phyloP scores from a whole-genome alignment of 805 yeast species.

The Wickerhamiella sorbophila region DNA sequence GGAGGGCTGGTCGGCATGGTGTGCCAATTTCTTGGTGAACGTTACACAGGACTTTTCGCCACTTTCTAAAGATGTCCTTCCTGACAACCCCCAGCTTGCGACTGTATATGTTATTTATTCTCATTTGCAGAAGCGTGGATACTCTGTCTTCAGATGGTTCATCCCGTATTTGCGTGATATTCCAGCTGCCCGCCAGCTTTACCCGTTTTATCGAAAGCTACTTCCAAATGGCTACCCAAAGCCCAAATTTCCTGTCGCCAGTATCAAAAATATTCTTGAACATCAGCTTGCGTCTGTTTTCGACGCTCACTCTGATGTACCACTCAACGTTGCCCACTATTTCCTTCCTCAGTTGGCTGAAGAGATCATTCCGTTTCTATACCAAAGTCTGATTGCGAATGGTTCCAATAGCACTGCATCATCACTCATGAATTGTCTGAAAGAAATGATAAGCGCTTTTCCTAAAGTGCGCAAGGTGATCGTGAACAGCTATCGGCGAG shows the following conservation, averaged over 20 bases:
- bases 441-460: background rate
- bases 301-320: background rate
- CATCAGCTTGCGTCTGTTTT: background rate
- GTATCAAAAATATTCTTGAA: background rate
- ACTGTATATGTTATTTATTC: background rate
- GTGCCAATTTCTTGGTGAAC: background rate
- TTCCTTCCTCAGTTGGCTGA: background rate
- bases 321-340: background rate
- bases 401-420: background rate
- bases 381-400: background rate
- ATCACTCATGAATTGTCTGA: background rate
- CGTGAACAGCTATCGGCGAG: background rate
- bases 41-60: background rate
- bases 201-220: background rate
- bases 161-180: background rate
- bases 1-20: background rate
- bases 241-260: background rate
- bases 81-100: background rate
- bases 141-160: background rate
- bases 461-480: background rate
- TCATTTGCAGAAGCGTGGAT: background rate
- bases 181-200: background rate
- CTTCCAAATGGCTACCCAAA: background rate
- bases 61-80: background rate
- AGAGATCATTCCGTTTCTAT: background rate